These are phyloP conservation scores for Datura wrightii DNA, from an alignment of 257 asterid genomes.

Conservation along the genomic window DNA sequence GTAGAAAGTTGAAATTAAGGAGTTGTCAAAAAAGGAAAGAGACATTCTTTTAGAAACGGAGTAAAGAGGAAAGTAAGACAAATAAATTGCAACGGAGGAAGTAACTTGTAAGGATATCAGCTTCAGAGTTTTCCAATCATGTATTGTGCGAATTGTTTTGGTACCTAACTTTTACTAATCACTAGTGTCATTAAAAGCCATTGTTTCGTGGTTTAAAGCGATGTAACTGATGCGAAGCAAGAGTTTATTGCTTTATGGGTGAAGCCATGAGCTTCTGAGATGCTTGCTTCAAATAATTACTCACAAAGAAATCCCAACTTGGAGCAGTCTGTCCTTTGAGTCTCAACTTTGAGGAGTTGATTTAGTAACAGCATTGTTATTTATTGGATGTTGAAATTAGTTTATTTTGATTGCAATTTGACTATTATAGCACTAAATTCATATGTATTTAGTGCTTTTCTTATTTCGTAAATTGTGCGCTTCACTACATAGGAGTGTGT, in stretches of 20 bases:
- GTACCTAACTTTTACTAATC: neutral
- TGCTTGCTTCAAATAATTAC: neutral
- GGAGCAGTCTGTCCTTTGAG: neutral
- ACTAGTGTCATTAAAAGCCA: neutral
- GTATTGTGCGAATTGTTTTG: neutral
- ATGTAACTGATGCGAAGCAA: neutral
- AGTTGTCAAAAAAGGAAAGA: too few species aligned
- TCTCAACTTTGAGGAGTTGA: slow-evolving; percentile 15
- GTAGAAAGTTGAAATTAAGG: too few species aligned
- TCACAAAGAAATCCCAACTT: slow-evolving; percentile 14
- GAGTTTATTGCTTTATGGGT: neutral
- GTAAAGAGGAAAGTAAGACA: too few species aligned
- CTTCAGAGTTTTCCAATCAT: neutral
- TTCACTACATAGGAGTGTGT: neutral
- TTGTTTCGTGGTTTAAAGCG: neutral
- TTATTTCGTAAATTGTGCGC: neutral
- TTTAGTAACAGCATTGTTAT: neutral
- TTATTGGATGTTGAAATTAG: neutral
- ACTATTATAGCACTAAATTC: neutral
- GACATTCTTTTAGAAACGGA: too few species aligned
- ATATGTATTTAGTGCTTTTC: neutral
- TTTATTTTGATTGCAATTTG: neutral
- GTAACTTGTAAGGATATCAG: neutral
- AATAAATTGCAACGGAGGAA: too few species aligned
- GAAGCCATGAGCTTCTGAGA: neutral